These are phyloP conservation scores for Melampsora americana DNA, from an alignment of 1,284 basidiomycete genomes.

Conservation along the genomic window DNA sequence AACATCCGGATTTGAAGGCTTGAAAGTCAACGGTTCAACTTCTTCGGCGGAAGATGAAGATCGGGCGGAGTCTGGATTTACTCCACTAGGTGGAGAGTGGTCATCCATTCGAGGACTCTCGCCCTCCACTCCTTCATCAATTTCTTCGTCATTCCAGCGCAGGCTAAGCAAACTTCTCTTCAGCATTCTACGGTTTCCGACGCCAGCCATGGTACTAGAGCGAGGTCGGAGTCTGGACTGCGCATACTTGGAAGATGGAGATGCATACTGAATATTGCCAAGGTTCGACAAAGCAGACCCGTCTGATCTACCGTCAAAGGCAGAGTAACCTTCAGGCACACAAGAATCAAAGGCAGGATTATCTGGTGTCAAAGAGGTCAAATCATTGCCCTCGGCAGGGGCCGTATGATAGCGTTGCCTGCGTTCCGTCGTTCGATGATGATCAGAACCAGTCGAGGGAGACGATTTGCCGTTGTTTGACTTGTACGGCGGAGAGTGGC, in stretches of 20 bases:
- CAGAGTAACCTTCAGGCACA: neutral
- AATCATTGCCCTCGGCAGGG: slow-evolving; percentile 28
- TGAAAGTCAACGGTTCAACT: neutral
- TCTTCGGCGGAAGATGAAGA: neutral
- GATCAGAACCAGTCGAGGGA: neutral
- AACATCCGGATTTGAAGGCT: neutral
- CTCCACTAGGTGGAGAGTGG: neutral
- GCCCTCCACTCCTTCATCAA: neutral
- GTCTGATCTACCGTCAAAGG: slow-evolving; percentile 4
- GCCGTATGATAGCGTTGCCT: slow-evolving; percentile 39
- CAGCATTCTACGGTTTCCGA: neutral
- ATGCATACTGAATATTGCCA: slow-evolving; percentile 7
- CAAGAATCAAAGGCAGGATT: neutral
- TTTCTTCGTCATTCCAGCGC: slow-evolving; percentile 21
- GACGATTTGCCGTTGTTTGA: neutral
- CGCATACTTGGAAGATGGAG: slow-evolving; percentile 6
- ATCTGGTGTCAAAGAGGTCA: neutral
- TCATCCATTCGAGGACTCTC: neutral
- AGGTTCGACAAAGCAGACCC: slow-evolving; percentile 10
- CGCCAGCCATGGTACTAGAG: slow-evolving; percentile 39
- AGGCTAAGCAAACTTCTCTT: slow-evolving; percentile 16
- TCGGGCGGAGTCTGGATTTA: neutral
- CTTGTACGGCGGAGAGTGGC: neutral
- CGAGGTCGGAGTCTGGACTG: slow-evolving; percentile 26
- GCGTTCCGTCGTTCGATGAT: slow-evolving; percentile 9